Evolutionary conservation across 805 yeast genomes (phyloP).

Genomic region (Saccharomycopsis synnaedendra): DNA sequence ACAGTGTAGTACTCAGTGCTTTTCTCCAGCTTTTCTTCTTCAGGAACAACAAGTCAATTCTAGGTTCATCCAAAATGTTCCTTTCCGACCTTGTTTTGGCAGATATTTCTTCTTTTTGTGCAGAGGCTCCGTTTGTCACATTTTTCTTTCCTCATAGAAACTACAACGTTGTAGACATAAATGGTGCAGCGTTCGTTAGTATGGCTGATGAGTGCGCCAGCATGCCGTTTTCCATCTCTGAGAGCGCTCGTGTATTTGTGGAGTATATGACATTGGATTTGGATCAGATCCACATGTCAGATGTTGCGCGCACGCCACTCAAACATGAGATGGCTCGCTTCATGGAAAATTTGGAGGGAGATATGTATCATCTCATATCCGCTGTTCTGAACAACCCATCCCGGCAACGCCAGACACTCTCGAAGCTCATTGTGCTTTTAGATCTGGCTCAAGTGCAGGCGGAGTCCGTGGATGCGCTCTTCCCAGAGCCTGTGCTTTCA

Average conservation of each 20-base stretch:
- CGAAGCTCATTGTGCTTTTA: conserved; percentile 47
- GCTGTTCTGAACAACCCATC: conserved; percentile 57
- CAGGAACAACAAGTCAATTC: conserved; percentile 47
- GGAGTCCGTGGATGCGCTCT: conserved; percentile 48
- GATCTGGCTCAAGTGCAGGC: conserved; percentile 73
- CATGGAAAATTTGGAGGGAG: conserved; percentile 17
- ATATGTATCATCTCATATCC: conserved; percentile 32
- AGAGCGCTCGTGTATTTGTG: background rate
- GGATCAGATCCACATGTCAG: background rate
- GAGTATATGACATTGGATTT: background rate
- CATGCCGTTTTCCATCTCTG: background rate
- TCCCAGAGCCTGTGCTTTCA: conserved; percentile 41
- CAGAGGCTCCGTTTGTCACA: background rate
- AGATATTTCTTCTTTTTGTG: conserved; percentile 32
- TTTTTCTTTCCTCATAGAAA: background rate
- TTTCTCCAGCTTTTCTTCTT: conserved; percentile 49
- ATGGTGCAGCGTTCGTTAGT: background rate
- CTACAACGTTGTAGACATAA: background rate
- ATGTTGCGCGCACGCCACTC: background rate
- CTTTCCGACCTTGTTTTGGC: conserved; percentile 24
- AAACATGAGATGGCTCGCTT: background rate
- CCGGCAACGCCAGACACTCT: conserved; percentile 68
- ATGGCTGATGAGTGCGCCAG: background rate
- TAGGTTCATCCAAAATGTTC: conserved; percentile 33
- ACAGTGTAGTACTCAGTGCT: conserved; percentile 44